phyloP scores from a whole-genome alignment of 345 rosid species.

The Conringia planisiliqua region DNA sequence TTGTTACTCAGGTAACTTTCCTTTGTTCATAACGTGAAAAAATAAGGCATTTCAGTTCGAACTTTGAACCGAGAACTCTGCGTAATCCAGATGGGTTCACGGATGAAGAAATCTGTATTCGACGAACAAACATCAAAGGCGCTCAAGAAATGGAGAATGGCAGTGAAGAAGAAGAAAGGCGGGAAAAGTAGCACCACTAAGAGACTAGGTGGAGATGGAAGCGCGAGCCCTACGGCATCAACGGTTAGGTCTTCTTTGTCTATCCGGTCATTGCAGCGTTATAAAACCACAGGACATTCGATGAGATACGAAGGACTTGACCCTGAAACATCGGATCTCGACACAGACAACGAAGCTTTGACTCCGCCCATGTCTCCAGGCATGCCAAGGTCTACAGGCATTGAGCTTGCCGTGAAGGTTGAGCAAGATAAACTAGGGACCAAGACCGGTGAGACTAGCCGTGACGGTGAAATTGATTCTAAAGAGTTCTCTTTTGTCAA shows the following conservation, averaged over 20 bases:
- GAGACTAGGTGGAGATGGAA: constrained; percentile 49
- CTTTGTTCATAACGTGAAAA: not conserved
- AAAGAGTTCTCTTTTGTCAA: constrained; percentile 69
- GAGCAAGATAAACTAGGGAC: constrained; percentile 35
- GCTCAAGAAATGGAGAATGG: constrained; percentile 86
- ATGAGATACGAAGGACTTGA: constrained; percentile 49
- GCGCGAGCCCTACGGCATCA: constrained; percentile 36
- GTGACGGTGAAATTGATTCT: constrained; percentile 30
- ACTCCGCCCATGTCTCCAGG: constrained; percentile 50
- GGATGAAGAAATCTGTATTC: constrained; percentile 84
- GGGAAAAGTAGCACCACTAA: constrained; percentile 41
- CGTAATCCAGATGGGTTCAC: constrained; percentile 70
- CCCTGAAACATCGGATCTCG: constrained; percentile 55
- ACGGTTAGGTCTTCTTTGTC: constrained; percentile 36
- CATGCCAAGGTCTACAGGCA: constrained; percentile 3
- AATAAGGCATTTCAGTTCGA: not conserved
- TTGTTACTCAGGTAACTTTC: constrained; percentile 76
- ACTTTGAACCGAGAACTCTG: not conserved
- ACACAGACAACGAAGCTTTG: constrained; percentile 48
- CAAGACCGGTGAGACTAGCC: constrained; percentile 35
- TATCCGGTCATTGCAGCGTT: constrained; percentile 50
- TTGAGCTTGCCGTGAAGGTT: constrained; percentile 38
- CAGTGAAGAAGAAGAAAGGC: constrained; percentile 53
- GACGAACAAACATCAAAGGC: constrained; percentile 95
- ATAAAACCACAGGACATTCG: constrained; percentile 80